A percentile compares a stretch with the other conserved stretches of the same genome.
phyloP scores from a whole-genome alignment of 2,329 filamentous ascomycete genomes.

The Pyrenophora seminiperda region DNA sequence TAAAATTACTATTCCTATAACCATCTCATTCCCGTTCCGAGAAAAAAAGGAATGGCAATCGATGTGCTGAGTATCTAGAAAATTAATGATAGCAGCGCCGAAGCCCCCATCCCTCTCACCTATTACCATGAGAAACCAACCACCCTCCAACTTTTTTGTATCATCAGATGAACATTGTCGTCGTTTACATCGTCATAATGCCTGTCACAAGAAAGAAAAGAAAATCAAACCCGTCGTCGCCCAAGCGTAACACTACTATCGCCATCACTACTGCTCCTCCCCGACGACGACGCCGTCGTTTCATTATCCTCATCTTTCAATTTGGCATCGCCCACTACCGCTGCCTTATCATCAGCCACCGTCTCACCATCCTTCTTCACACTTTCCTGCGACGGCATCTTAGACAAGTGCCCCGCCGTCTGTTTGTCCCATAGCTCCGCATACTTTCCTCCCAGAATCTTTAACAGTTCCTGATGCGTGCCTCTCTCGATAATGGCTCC shows the following conservation, averaged over 20 bases:
- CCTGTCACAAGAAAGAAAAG: background rate
- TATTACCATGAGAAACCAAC: too few species aligned
- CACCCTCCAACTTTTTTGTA: too few species aligned
- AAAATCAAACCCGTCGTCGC: background rate
- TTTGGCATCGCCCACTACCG: conserved; percentile 32
- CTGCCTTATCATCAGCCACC: conserved; percentile 10
- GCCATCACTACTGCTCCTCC: conserved; percentile 15
- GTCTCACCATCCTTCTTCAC: conserved; percentile 18
- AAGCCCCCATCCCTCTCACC: too few species aligned
- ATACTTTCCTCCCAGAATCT: conserved; percentile 70
- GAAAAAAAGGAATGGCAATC: too few species aligned
- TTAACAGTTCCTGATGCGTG: conserved; percentile 76
- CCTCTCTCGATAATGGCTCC: conserved; percentile 79
- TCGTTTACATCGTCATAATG: too few species aligned
- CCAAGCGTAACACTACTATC: conserved; percentile 1
- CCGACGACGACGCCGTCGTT: conserved; percentile 20
- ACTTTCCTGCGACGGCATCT: conserved; percentile 22
- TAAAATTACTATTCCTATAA: too few species aligned
- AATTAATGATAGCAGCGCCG: too few species aligned
- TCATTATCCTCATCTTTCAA: conserved; percentile 29
- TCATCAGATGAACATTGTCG: too few species aligned
- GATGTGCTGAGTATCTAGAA: too few species aligned
- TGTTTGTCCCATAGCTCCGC: conserved; percentile 89
- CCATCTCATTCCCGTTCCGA: too few species aligned
- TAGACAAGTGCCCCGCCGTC: conserved; percentile 49